A percentile compares a stretch with the other conserved stretches of the same genome.
Evolutionary conservation across 257 asterid species (phyloP).

Genomic region (Primulina tabacum): DNA sequence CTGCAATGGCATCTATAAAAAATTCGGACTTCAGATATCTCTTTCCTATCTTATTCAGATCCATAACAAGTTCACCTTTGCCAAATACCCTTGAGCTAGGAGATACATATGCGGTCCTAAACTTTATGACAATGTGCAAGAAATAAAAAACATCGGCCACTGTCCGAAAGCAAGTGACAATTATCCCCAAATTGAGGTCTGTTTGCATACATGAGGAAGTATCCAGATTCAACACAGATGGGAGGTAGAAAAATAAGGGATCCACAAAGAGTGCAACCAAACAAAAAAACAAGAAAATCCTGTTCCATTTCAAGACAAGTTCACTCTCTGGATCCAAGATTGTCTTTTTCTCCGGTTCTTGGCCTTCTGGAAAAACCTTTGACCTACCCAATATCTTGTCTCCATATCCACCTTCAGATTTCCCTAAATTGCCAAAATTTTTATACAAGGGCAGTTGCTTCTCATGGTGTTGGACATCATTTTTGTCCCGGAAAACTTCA

Average conservation of each 20-base stretch:
- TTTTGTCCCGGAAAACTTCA: not conserved
- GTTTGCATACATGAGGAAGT: slow-evolving; percentile 67
- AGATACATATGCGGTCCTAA: slow-evolving; percentile 77
- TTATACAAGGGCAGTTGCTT: slow-evolving; percentile 37
- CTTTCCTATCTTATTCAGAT: slow-evolving; percentile 50
- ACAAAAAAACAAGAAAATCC: slow-evolving; percentile 66
- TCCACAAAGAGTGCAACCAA: slow-evolving; percentile 78
- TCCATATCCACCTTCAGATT: slow-evolving; percentile 41
- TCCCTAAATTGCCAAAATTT: slow-evolving; percentile 38
- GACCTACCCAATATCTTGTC: slow-evolving; percentile 52
- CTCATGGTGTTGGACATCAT: slow-evolving; percentile 38
- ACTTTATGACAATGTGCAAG: slow-evolving; percentile 60
- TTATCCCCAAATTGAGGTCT: slow-evolving; percentile 63
- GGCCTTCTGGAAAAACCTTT: slow-evolving; percentile 65
- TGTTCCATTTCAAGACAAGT: slow-evolving; percentile 68
- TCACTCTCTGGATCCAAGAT: slow-evolving; percentile 84
- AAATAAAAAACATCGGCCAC: slow-evolving; percentile 72
- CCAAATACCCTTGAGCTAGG: slow-evolving; percentile 89
- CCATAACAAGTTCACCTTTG: slow-evolving; percentile 88
- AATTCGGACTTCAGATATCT: slow-evolving; percentile 73
- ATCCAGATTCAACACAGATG: slow-evolving; percentile 50
- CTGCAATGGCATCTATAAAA: slow-evolving; percentile 67
- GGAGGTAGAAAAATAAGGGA: slow-evolving; percentile 76
- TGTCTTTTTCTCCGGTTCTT: slow-evolving; percentile 40
- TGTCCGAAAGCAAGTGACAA: slow-evolving; percentile 67